Conservation (phyloP, 768 basidiomycete species). For the Calocera cornea region DNA sequence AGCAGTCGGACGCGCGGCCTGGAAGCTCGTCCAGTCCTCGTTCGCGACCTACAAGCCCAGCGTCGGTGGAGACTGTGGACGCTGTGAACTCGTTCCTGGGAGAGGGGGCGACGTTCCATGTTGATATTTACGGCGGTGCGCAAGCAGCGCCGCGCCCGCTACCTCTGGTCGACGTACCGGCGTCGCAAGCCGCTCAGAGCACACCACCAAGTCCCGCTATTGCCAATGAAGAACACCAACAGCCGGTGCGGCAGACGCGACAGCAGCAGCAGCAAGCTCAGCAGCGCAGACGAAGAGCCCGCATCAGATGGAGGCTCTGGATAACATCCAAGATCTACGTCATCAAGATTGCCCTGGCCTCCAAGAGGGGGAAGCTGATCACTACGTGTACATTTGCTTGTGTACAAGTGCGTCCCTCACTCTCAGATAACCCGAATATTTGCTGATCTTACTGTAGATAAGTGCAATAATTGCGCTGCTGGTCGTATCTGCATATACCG, state of each 20-base stretch:
- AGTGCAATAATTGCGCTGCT: not conserved
- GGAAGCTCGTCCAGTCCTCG: not conserved
- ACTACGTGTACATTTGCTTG: not conserved
- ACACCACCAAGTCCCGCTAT: not conserved
- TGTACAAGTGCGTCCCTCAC: not conserved
- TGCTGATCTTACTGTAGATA: not conserved
- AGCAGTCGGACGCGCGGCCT: not conserved
- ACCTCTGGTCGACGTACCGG: not conserved
- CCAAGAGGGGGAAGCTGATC: not conserved
- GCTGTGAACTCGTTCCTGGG: not conserved
- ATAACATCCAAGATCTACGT: not conserved
- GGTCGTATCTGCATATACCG: not conserved
- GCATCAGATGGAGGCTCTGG: not conserved
- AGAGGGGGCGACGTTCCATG: not conserved
- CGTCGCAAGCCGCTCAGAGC: not conserved
- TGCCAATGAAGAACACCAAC: not conserved
- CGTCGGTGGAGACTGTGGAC: not conserved
- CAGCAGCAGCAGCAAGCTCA: not conserved
- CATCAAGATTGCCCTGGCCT: not conserved
- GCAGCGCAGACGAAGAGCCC: not conserved
- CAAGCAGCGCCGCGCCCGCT: no score
- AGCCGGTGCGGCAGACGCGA: not conserved
- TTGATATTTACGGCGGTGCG: not conserved
- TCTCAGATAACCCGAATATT: not conserved
- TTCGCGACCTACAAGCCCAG: not conserved